Base-by-base conservation (phyloP, 2,329 filamentous ascomycete species). In the Calonectria multiphialidica region DNA sequence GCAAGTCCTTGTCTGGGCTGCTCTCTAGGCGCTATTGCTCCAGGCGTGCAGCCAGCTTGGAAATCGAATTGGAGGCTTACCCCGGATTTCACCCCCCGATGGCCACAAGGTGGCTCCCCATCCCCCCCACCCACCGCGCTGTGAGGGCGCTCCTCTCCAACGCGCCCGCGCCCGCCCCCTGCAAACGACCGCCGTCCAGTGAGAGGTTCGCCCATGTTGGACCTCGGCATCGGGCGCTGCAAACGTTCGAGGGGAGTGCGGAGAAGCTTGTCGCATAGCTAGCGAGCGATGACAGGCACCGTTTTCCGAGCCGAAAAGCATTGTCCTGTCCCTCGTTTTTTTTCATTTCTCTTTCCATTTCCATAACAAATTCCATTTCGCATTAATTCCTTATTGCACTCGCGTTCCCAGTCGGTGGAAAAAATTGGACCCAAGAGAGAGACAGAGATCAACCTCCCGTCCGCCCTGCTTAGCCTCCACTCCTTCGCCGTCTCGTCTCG, bases 241-340 rank as follows among this genome's bases (percentile, higher is more conserved):
- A 47, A 72, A 73, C 72, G 67, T 79, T 76, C 73, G 78, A 79
- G 50, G 63, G 63, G 72, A 70, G 77, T 79, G 78, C 78, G 78
- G 78, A 79, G 78, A 78, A 77, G 53, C 53, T 59, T 59, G 53
- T 40, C 13, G 53, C 53, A 40, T 59, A 59, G 53, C 53, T 59
- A 40, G 72, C 71, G 68, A 28, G 72, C 50, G 23, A 33, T 40
- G 16, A 44, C n/a, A 50, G 28, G 15, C n/a, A 40, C 10, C 62
- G 45, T 40, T 35, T 64, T 47, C 28, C 61, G 40, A 45, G 15
- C 40, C 61, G 44, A 64, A 42, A 47, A 15, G 30, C 21, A 10
- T n/a, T 47, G 50, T 59, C 53, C 35, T 30, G 53, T 59, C 53
- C n/a, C n/a, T n/a, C n/a, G n/a, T 21, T 59, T 21, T 16, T 40